Conservation (phyloP, 306 rosid genomes). For the Corylus heterophylla region DNA sequence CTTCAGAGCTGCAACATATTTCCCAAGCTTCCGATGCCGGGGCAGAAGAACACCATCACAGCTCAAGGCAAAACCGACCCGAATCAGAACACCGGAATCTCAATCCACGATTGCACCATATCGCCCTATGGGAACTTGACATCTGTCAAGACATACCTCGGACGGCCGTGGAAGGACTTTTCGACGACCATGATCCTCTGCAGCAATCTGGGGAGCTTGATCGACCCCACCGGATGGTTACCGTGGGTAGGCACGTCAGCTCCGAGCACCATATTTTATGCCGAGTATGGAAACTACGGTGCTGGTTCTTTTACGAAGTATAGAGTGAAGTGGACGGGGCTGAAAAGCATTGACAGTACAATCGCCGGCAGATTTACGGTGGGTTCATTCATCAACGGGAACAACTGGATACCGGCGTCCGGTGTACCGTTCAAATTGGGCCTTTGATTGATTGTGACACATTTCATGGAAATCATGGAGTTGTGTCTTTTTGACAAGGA, state of each 20-base stretch:
- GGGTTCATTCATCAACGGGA: constrained; percentile 51
- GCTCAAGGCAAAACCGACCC: constrained; percentile 84
- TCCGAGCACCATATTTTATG: constrained; percentile 72
- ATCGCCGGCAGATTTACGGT: constrained; percentile 52
- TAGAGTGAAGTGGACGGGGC: constrained; percentile 78
- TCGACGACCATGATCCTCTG: constrained; percentile 68
- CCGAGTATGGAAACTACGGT: constrained; percentile 62
- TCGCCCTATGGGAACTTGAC: constrained; percentile 53
- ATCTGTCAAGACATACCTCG: constrained; percentile 60
- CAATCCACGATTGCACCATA: constrained; percentile 57
- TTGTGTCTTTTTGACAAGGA: not conserved
- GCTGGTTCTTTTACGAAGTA: constrained; percentile 58
- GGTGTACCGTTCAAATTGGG: constrained; percentile 38
- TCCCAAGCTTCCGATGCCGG: constrained; percentile 49
- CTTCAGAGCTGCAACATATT: constrained; percentile 59
- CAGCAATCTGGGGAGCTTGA: constrained; percentile 40
- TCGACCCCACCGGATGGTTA: constrained; percentile 72
- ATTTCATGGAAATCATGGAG: not conserved
- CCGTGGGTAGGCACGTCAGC: constrained; percentile 77
- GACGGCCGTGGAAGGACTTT: constrained; percentile 86
- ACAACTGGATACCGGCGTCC: constrained; percentile 49
- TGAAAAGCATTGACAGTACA: constrained; percentile 41
- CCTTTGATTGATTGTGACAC: constrained; percentile 34
- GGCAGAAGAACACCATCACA: constrained; percentile 74
- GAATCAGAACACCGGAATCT: constrained; percentile 68